Base-by-base conservation (phyloP, 2,329 filamentous ascomycete species). In the Chrysosporium keratinophilum region DNA sequence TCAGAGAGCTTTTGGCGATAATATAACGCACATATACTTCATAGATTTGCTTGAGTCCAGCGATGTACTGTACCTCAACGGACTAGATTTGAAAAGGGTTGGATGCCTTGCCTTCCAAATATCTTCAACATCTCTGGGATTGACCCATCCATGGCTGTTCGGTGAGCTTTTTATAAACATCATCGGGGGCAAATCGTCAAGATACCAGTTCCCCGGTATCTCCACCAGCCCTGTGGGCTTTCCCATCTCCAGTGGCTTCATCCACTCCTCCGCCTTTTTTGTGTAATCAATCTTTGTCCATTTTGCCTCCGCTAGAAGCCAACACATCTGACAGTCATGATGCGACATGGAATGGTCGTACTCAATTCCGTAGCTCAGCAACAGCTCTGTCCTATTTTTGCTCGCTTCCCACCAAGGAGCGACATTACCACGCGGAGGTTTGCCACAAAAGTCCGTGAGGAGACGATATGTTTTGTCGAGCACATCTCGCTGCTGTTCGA, bases 361-460 rank as follows among this genome's bases (percentile, higher is more conserved):
- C 57, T 74, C 69, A 17, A 74, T 69, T 0, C 71, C 71, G 47
- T 73, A 73, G 5, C 60, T 62, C n/a, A 74, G 64, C 50, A 73
- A 60, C 17, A 73, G 56, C 37, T 74, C 69, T 0, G 79, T 79
- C 3, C 82, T 83, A 63, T 87, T 84, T 58, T 79, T 76, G 56
- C 78, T 82, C 0, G 79, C 82, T 63, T 88, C 85, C 85, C 84
- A 89, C 77, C 80, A 89, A 0, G 86, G 86, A 0, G 84, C 85
- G 0, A 88, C 85, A 39, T 78, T 83, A 0, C 86, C 85, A 0
- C 83, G 73, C 0, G 87, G 87, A 0, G 84, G 83, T 67, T 88
- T 88, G 10, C 85, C 82, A 54, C 78, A 79, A 67, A 90, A 90
- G 0, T 87, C 81, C 0, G 81, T 87, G 28, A 91, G 74, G 70